Evolutionary conservation across 169 alveolate species (phyloP), one percentile per base, ranked within the genome.

Genomic region (Plasmodium gonderi): DNA sequence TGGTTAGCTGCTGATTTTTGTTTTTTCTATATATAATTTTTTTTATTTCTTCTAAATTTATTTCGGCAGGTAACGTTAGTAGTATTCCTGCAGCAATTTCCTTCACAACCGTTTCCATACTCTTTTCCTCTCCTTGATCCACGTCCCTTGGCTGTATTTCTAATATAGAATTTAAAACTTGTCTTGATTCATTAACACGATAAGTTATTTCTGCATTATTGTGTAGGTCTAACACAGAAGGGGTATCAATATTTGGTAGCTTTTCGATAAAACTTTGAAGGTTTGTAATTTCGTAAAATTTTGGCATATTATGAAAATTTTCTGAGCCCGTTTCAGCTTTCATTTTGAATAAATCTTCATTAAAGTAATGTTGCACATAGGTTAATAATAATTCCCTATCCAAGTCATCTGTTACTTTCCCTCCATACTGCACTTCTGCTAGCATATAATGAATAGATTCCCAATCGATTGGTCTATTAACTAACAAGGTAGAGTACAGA

Each of bases 371-470:
- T 92, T 96, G 96, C 47, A 98, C 98, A 94, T 97, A 98, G 11
- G 99, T 97, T 89, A 96, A 95, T 96, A 98, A 97, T 40, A 98
- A 96, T 83, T 97, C 98, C 91, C 99, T 93, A 95, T 98, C 99
- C 93, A 97, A 97, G 83, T 97, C 98, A 91, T 99, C 99, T 78
- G 99, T 98, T 77, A 98, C 98, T 79, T 99, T 97, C 72, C 99
- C 99, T 11, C 99, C 99, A 92, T 98, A 98, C 96, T 98, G 98
- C 20, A 98, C 99, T 92, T 97, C 99, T 65, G 99, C 98, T 42
- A 98, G 98, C 99, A 98, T 98, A 93, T 97, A 98, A 85, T 96
- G 97, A 44, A 97, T 97, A 12, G 98, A 98, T 78, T 96, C 96
- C 99, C 98, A 97, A 78, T 97, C 96, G 14, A 97, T 94, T 89